A percentile compares a stretch with the other conserved stretches of the same genome.
Conservation (phyloP, 73 alveolate genomes). For the Diophrys appendiculata region DNA sequence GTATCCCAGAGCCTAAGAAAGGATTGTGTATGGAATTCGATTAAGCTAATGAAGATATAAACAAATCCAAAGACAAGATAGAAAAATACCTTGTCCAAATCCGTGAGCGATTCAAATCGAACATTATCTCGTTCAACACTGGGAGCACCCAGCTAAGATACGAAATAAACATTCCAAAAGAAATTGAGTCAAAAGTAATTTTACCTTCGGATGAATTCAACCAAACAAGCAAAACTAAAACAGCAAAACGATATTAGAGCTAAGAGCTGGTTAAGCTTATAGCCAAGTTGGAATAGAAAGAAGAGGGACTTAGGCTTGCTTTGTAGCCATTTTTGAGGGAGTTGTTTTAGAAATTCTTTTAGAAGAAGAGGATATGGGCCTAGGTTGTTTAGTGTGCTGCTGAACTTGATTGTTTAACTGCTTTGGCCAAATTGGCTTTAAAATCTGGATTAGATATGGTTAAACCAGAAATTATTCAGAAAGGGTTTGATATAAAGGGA, state of each 20-base stretch:
- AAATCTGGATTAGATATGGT: not conserved
- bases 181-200: not conserved
- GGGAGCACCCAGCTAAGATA: not conserved
- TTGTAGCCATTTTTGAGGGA: slow-evolving; percentile 57
- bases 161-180: slow-evolving; percentile 16
- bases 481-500: not conserved
- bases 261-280: slow-evolving; percentile 59
- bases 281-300: slow-evolving; percentile 67
- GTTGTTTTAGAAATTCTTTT: slow-evolving; percentile 39
- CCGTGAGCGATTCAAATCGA: not conserved
- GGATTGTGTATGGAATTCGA: slow-evolving; percentile 48
- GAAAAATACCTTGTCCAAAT: slow-evolving; percentile 14
- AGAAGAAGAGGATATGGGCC: slow-evolving; percentile 21
- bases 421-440: slow-evolving; percentile 13
- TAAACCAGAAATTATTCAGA: not conserved
- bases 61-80: slow-evolving; percentile 16
- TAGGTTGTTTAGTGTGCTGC: slow-evolving; percentile 51
- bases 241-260: slow-evolving; percentile 64
- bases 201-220: slow-evolving; percentile 15
- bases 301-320: slow-evolving; percentile 59
- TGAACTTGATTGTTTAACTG: slow-evolving; percentile 44
- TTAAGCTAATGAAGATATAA: slow-evolving; percentile 21
- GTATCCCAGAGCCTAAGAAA: slow-evolving; percentile 50
- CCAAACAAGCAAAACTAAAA: slow-evolving; percentile 66
- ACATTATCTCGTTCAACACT: not conserved